Base-by-base conservation (phyloP, 2,329 filamentous ascomycete genomes). In the Allantophomopsis lycopodina region DNA sequence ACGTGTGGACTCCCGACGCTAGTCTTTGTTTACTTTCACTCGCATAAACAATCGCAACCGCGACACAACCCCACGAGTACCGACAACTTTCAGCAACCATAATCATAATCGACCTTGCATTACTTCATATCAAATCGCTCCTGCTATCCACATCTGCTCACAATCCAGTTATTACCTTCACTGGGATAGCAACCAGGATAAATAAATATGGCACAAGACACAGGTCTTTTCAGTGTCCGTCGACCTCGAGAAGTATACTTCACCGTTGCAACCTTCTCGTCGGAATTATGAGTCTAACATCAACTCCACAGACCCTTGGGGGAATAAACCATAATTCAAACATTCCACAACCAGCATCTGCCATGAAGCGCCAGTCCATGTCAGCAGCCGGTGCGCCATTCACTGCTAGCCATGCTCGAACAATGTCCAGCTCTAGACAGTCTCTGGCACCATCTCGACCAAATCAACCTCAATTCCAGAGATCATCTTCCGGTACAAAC, bases 291-390 rank as follows among this genome's bases (percentile, higher is more conserved):
- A 17, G 36, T 32, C 28, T 37, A 35, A 45, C 48, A 44, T 49
- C 35, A 35, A 36, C 17, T 32, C 44, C 47, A 46, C 60, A 93
- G 86, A 95, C 91, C 40, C 75, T 96, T 44, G 88, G 82, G 48
- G 79, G 79, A 11, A 77, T 94, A 55, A 89, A 77, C 58, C 76
- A 79, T 59, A 89, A 87, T 59, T 83, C 83, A 15, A 76, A 77
- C 16, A 84, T 98, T 46, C 91, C 91, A 15, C 86, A 94, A 63
- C 89, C 91, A 7, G 73, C 83, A 20, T 96, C 89, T 32, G 85
- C 87, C 32, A 81, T 98, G 72, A 98, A 98, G 67, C 84, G 91
- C 59, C 23, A 28, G 23, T 83, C 84, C 21, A 91, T 79, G 55
- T 88, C 86, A 11, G 78, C 77, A 50, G 77, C 76, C 46, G 76